A percentile compares a stretch with the other conserved stretches of the same genome.
These are phyloP conservation scores for Narthecium ossifragum DNA, from an alignment of 106 monocot species.

Conservation along the genomic window DNA sequence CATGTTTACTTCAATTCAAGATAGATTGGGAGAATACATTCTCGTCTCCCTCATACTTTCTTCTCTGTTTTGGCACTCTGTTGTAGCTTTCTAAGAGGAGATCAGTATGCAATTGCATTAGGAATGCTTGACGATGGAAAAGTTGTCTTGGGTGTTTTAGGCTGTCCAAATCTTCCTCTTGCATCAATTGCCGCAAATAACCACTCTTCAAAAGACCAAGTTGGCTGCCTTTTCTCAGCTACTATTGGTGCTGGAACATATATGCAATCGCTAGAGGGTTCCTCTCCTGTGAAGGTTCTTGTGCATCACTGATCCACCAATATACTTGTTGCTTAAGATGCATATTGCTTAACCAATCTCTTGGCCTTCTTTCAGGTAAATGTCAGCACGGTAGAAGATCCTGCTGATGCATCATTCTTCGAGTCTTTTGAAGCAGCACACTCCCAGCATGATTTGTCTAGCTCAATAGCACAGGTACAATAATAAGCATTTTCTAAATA, in stretches of 20 bases:
- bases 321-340: no score
- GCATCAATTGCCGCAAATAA: conserved; percentile 23
- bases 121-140: conserved; percentile 84
- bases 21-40: no score
- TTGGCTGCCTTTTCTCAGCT: conserved; percentile 94
- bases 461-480: conserved; percentile 73
- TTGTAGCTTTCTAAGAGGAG: conserved; percentile 87
- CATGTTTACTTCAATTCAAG: no score
- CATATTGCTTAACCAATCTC: conserved; percentile 5
- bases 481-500: background rate
- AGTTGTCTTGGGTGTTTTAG: conserved; percentile 84
- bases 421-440: conserved; percentile 98
- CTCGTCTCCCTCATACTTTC: no score
- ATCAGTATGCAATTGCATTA: conserved; percentile 96
- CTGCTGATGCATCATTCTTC: conserved; percentile 88
- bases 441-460: conserved; percentile 78
- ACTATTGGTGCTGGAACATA: conserved; percentile 60
- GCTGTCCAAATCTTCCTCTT: conserved; percentile 93
- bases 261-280: conserved; percentile 64
- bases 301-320: no score
- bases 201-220: conserved; percentile 16
- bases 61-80: background rate
- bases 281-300: conserved; percentile 49
- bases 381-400: conserved; percentile 51
- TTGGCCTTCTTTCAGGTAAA: conserved; percentile 43